A percentile compares a stretch with the other conserved stretches of the same genome.
Conservation (phyloP, 371 early-diverging fungal species). For the Basidiobolus meristosporus region DNA sequence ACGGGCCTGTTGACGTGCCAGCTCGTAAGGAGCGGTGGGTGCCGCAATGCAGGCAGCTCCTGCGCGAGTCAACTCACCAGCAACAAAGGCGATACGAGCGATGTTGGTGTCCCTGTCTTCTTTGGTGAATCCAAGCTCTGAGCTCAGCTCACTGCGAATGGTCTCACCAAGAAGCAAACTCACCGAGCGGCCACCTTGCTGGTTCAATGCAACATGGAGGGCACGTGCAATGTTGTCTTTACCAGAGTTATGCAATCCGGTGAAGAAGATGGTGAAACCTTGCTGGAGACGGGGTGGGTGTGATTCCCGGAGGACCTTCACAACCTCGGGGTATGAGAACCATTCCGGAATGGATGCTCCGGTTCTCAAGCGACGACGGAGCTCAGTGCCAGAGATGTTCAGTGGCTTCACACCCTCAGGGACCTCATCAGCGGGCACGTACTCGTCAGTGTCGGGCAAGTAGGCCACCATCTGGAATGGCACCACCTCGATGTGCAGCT, state of each 20-base stretch:
- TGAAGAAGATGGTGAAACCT: conserved; percentile 82
- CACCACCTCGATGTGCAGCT: conserved; percentile 82
- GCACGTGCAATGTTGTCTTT: conserved; percentile 71
- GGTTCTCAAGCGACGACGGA: conserved; percentile 54
- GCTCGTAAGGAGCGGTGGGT: conserved; percentile 82
- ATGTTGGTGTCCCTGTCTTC: conserved; percentile 79
- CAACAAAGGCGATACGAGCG: conserved; percentile 69
- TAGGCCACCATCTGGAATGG: conserved; percentile 94
- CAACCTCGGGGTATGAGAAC: conserved; percentile 95
- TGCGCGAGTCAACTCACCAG: conserved; percentile 72
- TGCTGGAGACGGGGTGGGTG: conserved; percentile 77
- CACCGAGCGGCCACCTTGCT: conserved; percentile 74
- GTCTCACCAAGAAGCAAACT: conserved; percentile 76
- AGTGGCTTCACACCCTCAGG: conserved; percentile 56
- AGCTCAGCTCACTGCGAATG: conserved; percentile 64
- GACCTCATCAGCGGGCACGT: conserved; percentile 72
- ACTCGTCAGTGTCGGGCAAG: conserved; percentile 82
- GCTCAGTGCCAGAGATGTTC: conserved; percentile 67
- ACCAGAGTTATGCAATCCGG: conserved; percentile 74
- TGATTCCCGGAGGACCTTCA: conserved; percentile 62
- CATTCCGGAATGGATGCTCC: conserved; percentile 85
- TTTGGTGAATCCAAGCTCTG: conserved; percentile 71
- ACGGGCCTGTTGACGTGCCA: conserved; percentile 52
- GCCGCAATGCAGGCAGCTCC: conserved; percentile 83
- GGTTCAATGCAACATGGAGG: conserved; percentile 69